phyloP scores from a whole-genome alignment of 2,329 filamentous ascomycete species.

The Claviceps quebecensis region DNA sequence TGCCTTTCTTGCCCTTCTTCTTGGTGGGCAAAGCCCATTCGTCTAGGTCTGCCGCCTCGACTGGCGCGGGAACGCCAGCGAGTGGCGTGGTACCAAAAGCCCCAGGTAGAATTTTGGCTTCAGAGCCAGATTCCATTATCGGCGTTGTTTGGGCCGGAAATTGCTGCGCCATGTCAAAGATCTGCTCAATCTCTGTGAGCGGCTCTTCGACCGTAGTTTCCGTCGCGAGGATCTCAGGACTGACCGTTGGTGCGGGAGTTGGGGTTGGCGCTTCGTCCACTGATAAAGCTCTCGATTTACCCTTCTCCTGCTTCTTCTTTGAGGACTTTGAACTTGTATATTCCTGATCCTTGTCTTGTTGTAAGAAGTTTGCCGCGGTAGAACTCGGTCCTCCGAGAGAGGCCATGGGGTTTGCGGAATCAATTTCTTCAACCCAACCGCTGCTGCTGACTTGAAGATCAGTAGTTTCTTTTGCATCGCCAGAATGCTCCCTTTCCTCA shows the following conservation, averaged over 20 bases:
- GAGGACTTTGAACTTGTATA: conserved; percentile 28
- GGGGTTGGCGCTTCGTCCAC: background rate
- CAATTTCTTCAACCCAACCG: background rate
- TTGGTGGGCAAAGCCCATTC: conserved; percentile 2
- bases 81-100: background rate
- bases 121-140: background rate
- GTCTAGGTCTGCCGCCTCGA: background rate
- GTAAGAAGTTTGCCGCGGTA: background rate
- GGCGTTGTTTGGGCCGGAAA: background rate
- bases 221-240: background rate
- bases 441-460: background rate
- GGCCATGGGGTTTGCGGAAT: background rate
- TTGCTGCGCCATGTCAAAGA: background rate
- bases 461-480: background rate
- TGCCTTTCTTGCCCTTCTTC: conserved; percentile 3
- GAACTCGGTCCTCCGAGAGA: background rate
- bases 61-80: background rate
- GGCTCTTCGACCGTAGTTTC: background rate
- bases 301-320: conserved; percentile 21
- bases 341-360: conserved; percentile 13
- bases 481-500: background rate
- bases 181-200: background rate
- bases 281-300: background rate
- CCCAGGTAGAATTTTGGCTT: background rate
- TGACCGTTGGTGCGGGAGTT: background rate